phyloP scores from a whole-genome alignment of 768 basidiomycete species.

The Rhodotorula kratochvilovae region DNA sequence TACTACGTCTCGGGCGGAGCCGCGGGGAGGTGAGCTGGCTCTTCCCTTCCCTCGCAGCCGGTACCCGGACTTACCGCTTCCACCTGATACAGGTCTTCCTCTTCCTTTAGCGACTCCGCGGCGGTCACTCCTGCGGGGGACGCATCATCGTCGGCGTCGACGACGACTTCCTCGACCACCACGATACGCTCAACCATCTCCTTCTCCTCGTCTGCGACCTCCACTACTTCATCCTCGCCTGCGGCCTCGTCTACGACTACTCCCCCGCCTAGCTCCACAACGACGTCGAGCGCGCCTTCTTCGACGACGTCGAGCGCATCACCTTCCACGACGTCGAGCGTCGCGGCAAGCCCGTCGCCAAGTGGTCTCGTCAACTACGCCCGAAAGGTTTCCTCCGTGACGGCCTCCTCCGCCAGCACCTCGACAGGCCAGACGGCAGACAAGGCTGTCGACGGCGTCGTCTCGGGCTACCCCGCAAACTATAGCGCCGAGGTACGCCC shows the following conservation, averaged over 20 bases:
- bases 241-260: too few species aligned
- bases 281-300: too few species aligned
- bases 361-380: neutral
- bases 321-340: neutral
- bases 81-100: neutral
- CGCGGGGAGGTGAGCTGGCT: neutral
- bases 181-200: too few species aligned
- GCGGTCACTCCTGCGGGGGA: too few species aligned
- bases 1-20: neutral
- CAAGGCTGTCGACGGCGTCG: neutral
- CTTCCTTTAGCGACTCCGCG: too few species aligned
- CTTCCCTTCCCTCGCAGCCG: neutral
- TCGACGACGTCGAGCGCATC: neutral
- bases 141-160: too few species aligned
- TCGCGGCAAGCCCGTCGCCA: neutral
- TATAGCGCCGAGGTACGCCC: neutral
- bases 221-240: too few species aligned
- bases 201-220: too few species aligned
- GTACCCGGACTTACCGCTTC: neutral
- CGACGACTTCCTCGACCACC: too few species aligned
- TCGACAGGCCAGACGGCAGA: neutral
- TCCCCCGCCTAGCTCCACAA: too few species aligned
- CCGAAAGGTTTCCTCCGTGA: neutral
- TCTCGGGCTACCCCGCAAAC: constrained; percentile 20
- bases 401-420: neutral